Base-by-base conservation (phyloP, 2,329 filamentous ascomycete species). In the Aschersonia sp. region DNA sequence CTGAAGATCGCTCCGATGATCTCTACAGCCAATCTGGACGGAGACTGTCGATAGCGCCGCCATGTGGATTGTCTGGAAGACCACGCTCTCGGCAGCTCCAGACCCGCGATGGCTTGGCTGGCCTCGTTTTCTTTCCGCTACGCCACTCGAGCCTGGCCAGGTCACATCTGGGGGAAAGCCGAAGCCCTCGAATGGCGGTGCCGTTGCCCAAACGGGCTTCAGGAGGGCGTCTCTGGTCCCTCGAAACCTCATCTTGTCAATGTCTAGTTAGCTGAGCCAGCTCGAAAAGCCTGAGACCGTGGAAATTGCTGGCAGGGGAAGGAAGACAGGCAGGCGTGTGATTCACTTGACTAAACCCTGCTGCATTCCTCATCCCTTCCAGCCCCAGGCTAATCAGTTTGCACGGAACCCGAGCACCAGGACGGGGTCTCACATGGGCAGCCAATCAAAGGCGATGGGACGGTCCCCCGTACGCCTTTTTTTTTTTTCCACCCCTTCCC, bases 301-400 rank as follows among this genome's bases (percentile, higher is more conserved):
- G 49, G 51, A 52, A 49, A 52, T 52, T 50, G 43, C 41, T 10
- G 30, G 11, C 44, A 46, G 42, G 49, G 41, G 41, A 43, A 30
- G 41, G 41, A 43, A 30, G 5, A 41, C 37, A 41, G 22, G 22
- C 22, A 42, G 41, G 7, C 30, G 46, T 48, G 43, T 49, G 49
- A 48, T 41, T 50, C 47, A 49, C 35, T 35, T 35, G 35, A 29
- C 22, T 45, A 41, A 22, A 37, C 42, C 12, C 44, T 41, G 42
- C 39, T 48, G 46, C 50, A 48, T 48, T 49, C 48, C 48, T 50
- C 30, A 45, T 52, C 44, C 48, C 50, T 45, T 50, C 40, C 35
- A 41, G 40, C 40, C n/a, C 35, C 8, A 12, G 35, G 7, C n/a
- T 12, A 41, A 12, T 41, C 10, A 41, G 14, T n/a, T 14, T 41